Evolutionary conservation across 1,284 basidiomycete genomes (phyloP).

Genomic region (Cutaneotrichosporon cutaneum): DNA sequence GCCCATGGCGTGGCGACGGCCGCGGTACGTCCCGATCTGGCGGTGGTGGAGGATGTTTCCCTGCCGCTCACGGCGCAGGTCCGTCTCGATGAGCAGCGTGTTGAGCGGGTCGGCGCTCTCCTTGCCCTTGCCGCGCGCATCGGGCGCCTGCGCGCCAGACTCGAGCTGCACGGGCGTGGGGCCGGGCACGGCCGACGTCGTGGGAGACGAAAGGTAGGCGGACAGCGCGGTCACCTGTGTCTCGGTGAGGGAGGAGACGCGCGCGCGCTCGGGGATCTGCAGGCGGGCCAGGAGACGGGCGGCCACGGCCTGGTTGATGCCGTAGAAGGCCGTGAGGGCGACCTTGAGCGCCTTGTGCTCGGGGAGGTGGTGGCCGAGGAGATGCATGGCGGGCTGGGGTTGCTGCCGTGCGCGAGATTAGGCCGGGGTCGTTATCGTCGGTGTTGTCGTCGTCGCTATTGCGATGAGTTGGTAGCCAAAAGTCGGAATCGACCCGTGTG

Average conservation of each 20-base stretch:
- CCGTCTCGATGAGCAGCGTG: slow-evolving; percentile 57
- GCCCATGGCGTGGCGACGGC: slow-evolving; percentile 56
- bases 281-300: slow-evolving; percentile 56
- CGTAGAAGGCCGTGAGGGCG: slow-evolving; percentile 58
- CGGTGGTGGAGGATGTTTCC: slow-evolving; percentile 58
- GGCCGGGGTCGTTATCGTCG: slow-evolving; percentile 1
- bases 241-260: slow-evolving; percentile 55
- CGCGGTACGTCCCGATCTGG: slow-evolving; percentile 57
- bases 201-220: slow-evolving; percentile 58
- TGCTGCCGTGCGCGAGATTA: background rate
- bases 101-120: slow-evolving; percentile 49
- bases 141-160: background rate
- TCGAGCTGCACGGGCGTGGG: slow-evolving; percentile 38
- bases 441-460: background rate
- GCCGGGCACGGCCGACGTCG: slow-evolving; percentile 38
- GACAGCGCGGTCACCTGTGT: slow-evolving; percentile 58
- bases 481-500: slow-evolving; percentile 15
- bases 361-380: slow-evolving; percentile 55
- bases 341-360: slow-evolving; percentile 56
- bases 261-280: slow-evolving; percentile 54
- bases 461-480: slow-evolving; percentile 14
- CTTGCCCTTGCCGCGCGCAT: slow-evolving; percentile 13
- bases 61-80: slow-evolving; percentile 54
- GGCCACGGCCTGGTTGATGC: slow-evolving; percentile 55
- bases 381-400: slow-evolving; percentile 44